Evolutionary conservation across 495 filamentous ascomycete genomes (phyloP), one percentile per base, ranked within the genome.

Genomic region (Trichocladium uniseriatum): DNA sequence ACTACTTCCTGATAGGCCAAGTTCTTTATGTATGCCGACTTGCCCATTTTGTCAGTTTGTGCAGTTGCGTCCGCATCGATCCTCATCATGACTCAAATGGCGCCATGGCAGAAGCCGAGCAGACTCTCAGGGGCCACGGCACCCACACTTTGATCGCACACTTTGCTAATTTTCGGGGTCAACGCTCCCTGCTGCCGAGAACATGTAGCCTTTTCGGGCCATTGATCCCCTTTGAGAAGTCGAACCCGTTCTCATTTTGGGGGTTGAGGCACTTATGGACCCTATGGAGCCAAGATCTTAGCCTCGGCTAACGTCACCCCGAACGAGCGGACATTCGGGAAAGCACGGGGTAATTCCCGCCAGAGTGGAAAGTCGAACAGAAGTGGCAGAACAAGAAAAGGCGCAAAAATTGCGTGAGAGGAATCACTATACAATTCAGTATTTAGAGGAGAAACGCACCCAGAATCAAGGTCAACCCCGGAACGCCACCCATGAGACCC

Each of bases 401-500:
- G 4, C 15, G 6, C 41, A 46, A 27, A 46, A 48, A 41, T 40
- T 13, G 19, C n/a, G 18, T 20, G n/a, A 8, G 38, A 29, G 20
- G 16, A 41, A 27, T 21, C 9, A 19, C 22, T 28, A 51, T 50
- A 32, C 49, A 39, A 43, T 38, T 43, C 37, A 28, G 19, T 28
- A 40, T 44, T 44, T 21, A 21, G 13, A 38, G 29, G 20, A 16
- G 29, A 44, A 43, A 47, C 28, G 48, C 38, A 44, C 20, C 38
- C 21, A 22, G 22, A 20, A 45, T 28, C 29, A 40, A 48, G 47
- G 32, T 34, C 29, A 51, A 45, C 38, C 52, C 52, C 38, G 21
- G 38, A 55, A 55, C 53, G 53, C 53, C 53, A 36, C 43, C 48
- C 27, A 50, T 45, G 35, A 54, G 38, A 45, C 38, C 28, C 16